These are phyloP conservation scores for Colletotrichum lindemuthianum DNA, from an alignment of 2,329 filamentous ascomycete genomes.

Conservation along the genomic window DNA sequence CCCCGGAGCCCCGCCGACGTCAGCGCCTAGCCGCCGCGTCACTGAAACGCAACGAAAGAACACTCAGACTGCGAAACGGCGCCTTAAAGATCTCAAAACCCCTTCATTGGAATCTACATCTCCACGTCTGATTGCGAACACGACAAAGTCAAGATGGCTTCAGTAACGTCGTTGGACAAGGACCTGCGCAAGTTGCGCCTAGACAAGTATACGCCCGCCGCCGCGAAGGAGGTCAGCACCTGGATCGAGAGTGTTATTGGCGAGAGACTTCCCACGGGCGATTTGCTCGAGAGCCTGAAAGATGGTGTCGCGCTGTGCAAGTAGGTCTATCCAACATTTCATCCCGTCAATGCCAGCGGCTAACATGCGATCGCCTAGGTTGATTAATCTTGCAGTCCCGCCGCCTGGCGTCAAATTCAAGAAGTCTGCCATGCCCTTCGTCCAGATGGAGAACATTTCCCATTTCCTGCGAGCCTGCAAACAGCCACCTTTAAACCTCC, in stretches of 20 bases:
- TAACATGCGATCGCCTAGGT: slow-evolving; percentile 58
- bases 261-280: slow-evolving; percentile 75
- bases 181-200: slow-evolving; percentile 94
- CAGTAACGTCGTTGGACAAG: slow-evolving; percentile 91
- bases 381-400: slow-evolving; percentile 82
- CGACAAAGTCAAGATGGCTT: slow-evolving; percentile 73
- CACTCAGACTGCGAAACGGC: slow-evolving; percentile 13
- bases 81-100: neutral
- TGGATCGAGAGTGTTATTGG: slow-evolving; percentile 90
- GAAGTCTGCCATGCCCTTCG: slow-evolving; percentile 93
- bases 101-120: neutral
- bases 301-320: slow-evolving; percentile 94
- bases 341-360: slow-evolving; percentile 23
- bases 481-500: slow-evolving; percentile 83
- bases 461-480: slow-evolving; percentile 93
- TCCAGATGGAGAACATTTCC: slow-evolving; percentile 99
- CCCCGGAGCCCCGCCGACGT: slow-evolving; percentile 30
- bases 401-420: slow-evolving; percentile 89
- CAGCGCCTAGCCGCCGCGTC: slow-evolving; percentile 32
- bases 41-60: slow-evolving; percentile 32
- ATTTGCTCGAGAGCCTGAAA: slow-evolving; percentile 86
- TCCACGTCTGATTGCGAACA: neutral
- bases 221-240: slow-evolving; percentile 82
- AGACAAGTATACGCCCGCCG: slow-evolving; percentile 90
- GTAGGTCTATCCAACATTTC: slow-evolving; percentile 58